Evolutionary conservation across 177 flowering plant species (phyloP), one percentile per base, ranked within the genome.

Genomic region (Vitis hybrid): DNA sequence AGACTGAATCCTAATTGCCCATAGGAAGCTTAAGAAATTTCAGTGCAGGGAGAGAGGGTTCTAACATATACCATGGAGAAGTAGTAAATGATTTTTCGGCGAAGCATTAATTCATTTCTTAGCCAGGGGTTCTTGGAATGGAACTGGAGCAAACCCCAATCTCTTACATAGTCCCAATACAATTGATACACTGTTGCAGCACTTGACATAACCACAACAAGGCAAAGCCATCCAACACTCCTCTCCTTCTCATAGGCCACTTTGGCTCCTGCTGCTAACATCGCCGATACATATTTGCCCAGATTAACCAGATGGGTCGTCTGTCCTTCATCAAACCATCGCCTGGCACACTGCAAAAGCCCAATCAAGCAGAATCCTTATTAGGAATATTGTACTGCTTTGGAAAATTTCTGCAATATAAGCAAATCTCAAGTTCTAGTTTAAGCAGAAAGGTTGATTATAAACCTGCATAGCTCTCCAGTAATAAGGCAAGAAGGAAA

Each of bases 391-490:
- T 21, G 26, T 29, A 66, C 45, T 39, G 8, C 45, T 39, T 5
- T 39, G 56, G 14, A 31, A 39, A 15, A 53, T 8, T 12, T 29
- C 5, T 12, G 5, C 5, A 64, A 3, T 65, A 26, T 8, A 48
- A 26, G 62, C 26, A 18, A 57, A 31, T 21, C 13, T 16, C 33
- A 12, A 18, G 11, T 48, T 45, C 12, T 29, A 49, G 58, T 13
- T 13, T 66, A 33, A 33, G 4, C 12, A 39, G 10, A 62, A 0
- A 16, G 63, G 2, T 22, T 14, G 9, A 56, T 62, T 10, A 14
- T 49, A 52, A 60, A 93, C 99, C 97, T 95, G 99, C 99, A 95
- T 93, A 58, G 99, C 98, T 51, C 99, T 82, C 98, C 99, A 96
- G 78, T 93, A 92, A 62, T 93, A 96, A 6, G 99, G 99, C 8